Evolutionary conservation across 2,329 filamentous ascomycete genomes (phyloP).

Genomic region (Parastagonospora nodorum): DNA sequence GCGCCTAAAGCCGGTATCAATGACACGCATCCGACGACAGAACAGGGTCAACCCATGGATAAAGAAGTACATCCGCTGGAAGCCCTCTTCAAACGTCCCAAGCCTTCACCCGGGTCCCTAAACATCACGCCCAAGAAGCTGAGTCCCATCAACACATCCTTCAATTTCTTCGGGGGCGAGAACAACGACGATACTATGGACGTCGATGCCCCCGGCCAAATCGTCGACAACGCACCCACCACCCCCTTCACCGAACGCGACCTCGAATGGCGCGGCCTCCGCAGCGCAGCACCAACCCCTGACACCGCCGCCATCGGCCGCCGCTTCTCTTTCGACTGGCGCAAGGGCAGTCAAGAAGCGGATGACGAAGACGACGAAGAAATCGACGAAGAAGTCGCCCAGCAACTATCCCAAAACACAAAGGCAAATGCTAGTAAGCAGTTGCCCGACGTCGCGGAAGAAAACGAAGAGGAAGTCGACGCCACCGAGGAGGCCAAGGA

Average conservation of each 20-base stretch:
- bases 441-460: conserved; percentile 29
- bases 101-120: conserved; percentile 41
- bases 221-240: conserved; percentile 58
- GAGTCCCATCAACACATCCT: conserved; percentile 60
- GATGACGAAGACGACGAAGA: conserved; percentile 52
- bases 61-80: conserved; percentile 79
- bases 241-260: conserved; percentile 86
- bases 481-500: conserved; percentile 16
- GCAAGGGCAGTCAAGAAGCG: conserved; percentile 48
- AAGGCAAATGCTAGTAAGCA: conserved; percentile 30
- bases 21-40: conserved; percentile 5
- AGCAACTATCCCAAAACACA: conserved; percentile 37
- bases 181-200: conserved; percentile 49
- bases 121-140: conserved; percentile 41
- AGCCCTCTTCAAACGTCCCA: conserved; percentile 82
- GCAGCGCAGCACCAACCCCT: conserved; percentile 91
- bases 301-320: conserved; percentile 82
- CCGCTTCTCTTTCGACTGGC: conserved; percentile 60
- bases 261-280: conserved; percentile 71
- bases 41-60: conserved; percentile 16
- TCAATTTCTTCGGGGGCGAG: conserved; percentile 72
- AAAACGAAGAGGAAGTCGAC: conserved; percentile 27
- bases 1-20: conserved; percentile 13
- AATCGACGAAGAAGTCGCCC: conserved; percentile 25
- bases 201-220: conserved; percentile 48